Evolutionary conservation across 768 basidiomycete genomes (phyloP).

Genomic region (Rhodotorula diobovata): DNA sequence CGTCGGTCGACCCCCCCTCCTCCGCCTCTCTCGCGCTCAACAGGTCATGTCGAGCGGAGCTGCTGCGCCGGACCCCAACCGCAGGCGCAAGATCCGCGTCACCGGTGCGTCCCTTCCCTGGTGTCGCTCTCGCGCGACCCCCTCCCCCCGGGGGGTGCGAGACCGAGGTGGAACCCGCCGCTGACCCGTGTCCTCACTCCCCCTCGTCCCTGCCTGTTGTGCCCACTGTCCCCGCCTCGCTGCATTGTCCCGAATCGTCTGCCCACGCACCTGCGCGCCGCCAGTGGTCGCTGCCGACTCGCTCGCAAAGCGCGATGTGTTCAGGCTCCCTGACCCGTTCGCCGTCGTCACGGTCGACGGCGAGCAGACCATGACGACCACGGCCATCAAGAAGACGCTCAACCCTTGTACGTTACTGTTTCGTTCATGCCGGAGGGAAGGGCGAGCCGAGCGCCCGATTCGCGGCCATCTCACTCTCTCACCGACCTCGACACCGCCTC

Average conservation of each 20-base stretch:
- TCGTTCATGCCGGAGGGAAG: background rate
- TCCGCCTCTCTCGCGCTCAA: background rate
- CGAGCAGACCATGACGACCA: conserved; percentile 93
- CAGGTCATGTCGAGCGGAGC: conserved; percentile 17
- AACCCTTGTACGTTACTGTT: conserved; percentile 34
- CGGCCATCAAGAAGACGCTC: conserved; percentile 67
- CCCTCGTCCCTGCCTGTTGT: too few relatives aligned
- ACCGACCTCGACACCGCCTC: background rate
- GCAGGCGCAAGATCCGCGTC: conserved; percentile 28
- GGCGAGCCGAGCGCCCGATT: too few relatives aligned
- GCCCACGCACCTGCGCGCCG: background rate
- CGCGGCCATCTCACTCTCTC: too few relatives aligned
- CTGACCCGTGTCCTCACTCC: too few relatives aligned
- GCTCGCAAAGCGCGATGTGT: conserved; percentile 87
- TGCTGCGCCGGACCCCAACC: conserved; percentile 44
- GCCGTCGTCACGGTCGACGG: conserved; percentile 98
- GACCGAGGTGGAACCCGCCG: background rate
- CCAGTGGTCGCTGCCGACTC: conserved; percentile 79
- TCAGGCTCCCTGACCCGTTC: conserved; percentile 94
- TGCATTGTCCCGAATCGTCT: background rate
- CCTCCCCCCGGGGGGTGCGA: background rate
- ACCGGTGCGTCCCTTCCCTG: conserved; percentile 13
- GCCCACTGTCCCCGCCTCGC: background rate
- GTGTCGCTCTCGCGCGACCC: background rate
- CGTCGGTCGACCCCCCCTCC: background rate